Evolutionary conservation across 2,329 filamentous ascomycete genomes (phyloP).

Genomic region (Monosporascus cannonballus): DNA sequence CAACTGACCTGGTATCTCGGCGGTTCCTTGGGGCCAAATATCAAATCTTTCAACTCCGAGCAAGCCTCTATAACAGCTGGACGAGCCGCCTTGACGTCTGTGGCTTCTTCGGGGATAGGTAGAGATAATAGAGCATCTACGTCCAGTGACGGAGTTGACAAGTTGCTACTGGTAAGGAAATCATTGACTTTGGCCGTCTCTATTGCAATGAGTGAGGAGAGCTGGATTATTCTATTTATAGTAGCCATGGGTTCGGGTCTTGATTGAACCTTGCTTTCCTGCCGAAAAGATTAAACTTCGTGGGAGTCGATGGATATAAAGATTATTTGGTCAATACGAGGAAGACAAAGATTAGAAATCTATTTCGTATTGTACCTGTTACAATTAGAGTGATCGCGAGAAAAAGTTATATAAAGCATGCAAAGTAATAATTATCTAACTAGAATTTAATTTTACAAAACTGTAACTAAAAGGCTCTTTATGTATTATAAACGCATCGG

Average conservation of each 20-base stretch:
- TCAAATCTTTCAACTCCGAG: conserved; percentile 12
- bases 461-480: too few relatives aligned
- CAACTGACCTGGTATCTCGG: conserved; percentile 6
- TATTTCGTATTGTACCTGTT: too few relatives aligned
- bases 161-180: conserved; percentile 4
- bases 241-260: conserved; percentile 1
- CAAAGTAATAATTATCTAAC: too few relatives aligned
- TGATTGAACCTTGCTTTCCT: too few relatives aligned
- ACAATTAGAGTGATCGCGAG: too few relatives aligned
- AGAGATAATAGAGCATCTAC: conserved; percentile 5
- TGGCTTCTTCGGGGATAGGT: conserved; percentile 8
- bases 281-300: too few relatives aligned
- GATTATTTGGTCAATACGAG: too few relatives aligned
- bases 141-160: conserved; percentile 11
- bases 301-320: too few relatives aligned
- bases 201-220: conserved; percentile 9
- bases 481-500: too few relatives aligned
- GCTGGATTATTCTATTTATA: conserved; percentile 10
- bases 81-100: conserved; percentile 7
- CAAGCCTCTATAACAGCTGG: conserved; percentile 10
- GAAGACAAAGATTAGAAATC: too few relatives aligned
- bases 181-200: conserved; percentile 7
- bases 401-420: too few relatives aligned
- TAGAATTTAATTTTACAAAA: too few relatives aligned
- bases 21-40: conserved; percentile 12